Base-by-base conservation (phyloP, 768 basidiomycete species). In the Pulveroboletus frians region DNA sequence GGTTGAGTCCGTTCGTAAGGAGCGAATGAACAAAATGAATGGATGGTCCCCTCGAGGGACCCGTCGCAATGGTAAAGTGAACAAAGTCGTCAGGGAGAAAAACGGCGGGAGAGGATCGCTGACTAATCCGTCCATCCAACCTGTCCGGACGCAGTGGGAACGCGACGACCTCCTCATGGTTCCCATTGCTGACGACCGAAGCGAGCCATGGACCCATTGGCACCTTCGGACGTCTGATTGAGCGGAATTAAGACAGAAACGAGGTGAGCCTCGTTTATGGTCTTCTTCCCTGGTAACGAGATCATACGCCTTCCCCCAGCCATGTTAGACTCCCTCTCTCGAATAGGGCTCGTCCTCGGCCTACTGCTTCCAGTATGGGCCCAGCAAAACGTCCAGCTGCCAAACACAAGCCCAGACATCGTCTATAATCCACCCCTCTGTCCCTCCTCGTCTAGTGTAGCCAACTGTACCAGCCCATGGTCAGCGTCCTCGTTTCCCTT, bases 381-480 rank as follows among this genome's bases (percentile, higher is more conserved):
- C 0, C 55, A 56, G 21, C 57, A 65, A 13, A 47, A 27, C 15
- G 67, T 69, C 5, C 40, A 57, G 10, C 47, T 67, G 27, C 23
- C 48, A 2, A 63, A 58, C 20, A 65, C 54, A 5, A 13, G 54
- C 26, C 46, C 62, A 15, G 56, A 67, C 11, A 61, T 67, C 37
- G 56, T 65, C 17, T 67, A 67, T 17, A 64, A 52, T 35, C 65
- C 65, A 1, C 55, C 64, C 1, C 43, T 61, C 1, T 67, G 65
- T 18, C 44, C 36, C 32, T 5, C 54, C 15, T 50, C 62, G 0
- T 41, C 57, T 31, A 29, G 30, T 34, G 1, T 5, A 3, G 43
- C 56, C 7, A 54, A 46, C 21, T 67, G 65, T 41, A 40, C 50
- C 2, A 67, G 65, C 40, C 58, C 65, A 21, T 67, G 65, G 65